Evolutionary conservation across 306 rosid genomes (phyloP), one percentile per base, ranked within the genome.

Genomic region (Gastrolobium villosum): DNA sequence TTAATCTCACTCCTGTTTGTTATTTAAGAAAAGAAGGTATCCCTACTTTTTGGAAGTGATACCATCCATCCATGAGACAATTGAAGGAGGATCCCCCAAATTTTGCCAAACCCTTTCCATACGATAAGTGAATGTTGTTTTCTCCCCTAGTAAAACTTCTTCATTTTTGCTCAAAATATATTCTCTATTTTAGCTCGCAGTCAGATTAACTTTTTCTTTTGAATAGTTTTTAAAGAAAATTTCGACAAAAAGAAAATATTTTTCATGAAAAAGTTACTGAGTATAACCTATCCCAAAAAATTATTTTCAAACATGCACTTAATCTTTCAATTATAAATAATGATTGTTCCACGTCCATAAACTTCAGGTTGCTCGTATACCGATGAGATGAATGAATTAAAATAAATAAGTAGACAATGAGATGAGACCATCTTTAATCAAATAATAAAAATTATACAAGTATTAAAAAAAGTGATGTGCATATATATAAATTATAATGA

Each of bases 31-130:
- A 70, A n/a, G n/a, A 60, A 36, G 55, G 57, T 69, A 48, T 40
- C 45, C 77, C 78, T 60, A 71, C 55, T 39, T 79, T 68, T 39
- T 61, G 61, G 61, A n/a, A 57, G 70, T 56, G 65, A 52, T 79
- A 59, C 46, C 64, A 13, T 0, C 46, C 64, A 13, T 0, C 76
- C 77, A 48, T 48, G 61, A 39, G 53, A 46, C 75, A n/a, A n/a
- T n/a, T 64, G 10, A 36, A 76, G 34, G 56, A 44, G 5, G 6
- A 48, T 5, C 37, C 69, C 70, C 36, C 28, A 48, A 6, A 28
- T 28, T 52, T 64, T 49, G 43, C 53, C 62, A 61, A 35, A 13
- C 41, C 59, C 20, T 44, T 44, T 14, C 46, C 48, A 49, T 8
- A 61, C 2, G 49, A 43, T 32, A 32, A 36, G n/a, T 45, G 35